These are phyloP conservation scores for Fraxinus floribunda DNA, from an alignment of 305 asterid species.

Conservation along the genomic window DNA sequence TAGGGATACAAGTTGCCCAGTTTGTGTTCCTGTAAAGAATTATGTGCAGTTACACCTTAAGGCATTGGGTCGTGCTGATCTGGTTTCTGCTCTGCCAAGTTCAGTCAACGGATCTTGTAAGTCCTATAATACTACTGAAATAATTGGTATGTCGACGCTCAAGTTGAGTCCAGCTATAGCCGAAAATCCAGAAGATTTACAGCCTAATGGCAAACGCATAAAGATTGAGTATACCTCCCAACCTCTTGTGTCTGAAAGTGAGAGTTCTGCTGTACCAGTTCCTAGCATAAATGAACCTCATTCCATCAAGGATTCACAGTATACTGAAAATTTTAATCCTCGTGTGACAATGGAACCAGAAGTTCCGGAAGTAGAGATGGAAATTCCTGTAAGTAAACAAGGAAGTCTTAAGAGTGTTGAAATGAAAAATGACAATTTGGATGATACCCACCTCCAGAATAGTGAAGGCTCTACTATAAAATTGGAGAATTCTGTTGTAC, in stretches of 20 bases:
- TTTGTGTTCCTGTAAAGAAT: slow-evolving; percentile 82
- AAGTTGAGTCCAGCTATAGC: slow-evolving; percentile 46
- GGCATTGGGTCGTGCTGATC: slow-evolving; percentile 44
- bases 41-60: slow-evolving; percentile 53
- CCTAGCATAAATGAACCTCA: slow-evolving; percentile 46
- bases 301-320: slow-evolving; percentile 36
- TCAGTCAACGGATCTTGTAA: slow-evolving; percentile 50
- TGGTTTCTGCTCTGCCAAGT: slow-evolving; percentile 41
- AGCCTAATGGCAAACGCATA: slow-evolving; percentile 75
- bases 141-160: slow-evolving; percentile 35
- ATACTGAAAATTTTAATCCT: slow-evolving; percentile 39
- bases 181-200: slow-evolving; percentile 63
- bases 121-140: slow-evolving; percentile 49
- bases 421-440: slow-evolving; percentile 44
- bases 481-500: slow-evolving; percentile 42
- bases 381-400: slow-evolving; percentile 48
- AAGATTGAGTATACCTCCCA: slow-evolving; percentile 66
- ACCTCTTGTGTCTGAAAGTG: slow-evolving; percentile 45
- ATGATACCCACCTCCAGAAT: slow-evolving; percentile 37
- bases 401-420: slow-evolving; percentile 39
- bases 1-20: slow-evolving; percentile 69
- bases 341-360: slow-evolving; percentile 49
- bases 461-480: slow-evolving; percentile 43
- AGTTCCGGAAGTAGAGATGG: slow-evolving; percentile 52
- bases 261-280: slow-evolving; percentile 39